Evolutionary conservation across 805 yeast genomes (phyloP).

Genomic region (Saturnispora ahearnii): DNA sequence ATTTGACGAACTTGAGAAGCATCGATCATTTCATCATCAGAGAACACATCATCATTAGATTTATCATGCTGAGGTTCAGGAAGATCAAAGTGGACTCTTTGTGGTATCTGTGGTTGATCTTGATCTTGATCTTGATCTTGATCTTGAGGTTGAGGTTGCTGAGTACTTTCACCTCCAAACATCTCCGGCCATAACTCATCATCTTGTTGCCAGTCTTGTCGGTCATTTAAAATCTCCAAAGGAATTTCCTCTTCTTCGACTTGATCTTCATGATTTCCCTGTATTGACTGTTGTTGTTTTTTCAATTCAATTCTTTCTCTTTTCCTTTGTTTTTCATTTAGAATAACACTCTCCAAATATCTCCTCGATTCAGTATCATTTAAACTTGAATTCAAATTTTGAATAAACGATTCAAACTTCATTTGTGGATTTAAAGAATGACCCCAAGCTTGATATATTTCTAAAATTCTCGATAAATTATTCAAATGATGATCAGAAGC

Average conservation of each 20-base stretch:
- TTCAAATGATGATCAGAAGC: constrained; percentile 36
- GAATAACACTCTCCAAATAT: background rate
- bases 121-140: too few relatives aligned
- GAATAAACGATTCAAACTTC: constrained; percentile 59
- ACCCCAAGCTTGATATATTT: constrained; percentile 65
- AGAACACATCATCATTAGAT: background rate
- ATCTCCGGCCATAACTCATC: constrained; percentile 12
- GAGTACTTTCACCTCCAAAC: constrained; percentile 9
- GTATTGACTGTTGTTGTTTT: background rate
- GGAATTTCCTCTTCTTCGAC: background rate
- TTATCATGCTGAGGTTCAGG: background rate
- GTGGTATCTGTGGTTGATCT: background rate
- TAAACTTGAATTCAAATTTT: constrained; percentile 43
- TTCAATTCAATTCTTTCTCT: background rate
- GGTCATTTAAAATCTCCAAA: background rate
- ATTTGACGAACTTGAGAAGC: constrained; percentile 6
- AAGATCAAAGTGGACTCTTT: background rate
- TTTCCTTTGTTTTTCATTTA: constrained; percentile 1
- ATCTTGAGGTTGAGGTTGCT: background rate
- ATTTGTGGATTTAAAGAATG: constrained; percentile 74
- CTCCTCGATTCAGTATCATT: constrained; percentile 31
- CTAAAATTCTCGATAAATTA: constrained; percentile 41
- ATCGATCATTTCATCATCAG: constrained; percentile 2
- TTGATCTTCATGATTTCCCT: background rate
- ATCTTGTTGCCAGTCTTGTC: constrained; percentile 1